A percentile compares a stretch with the other conserved stretches of the same genome.
phyloP scores from a whole-genome alignment of 2,329 filamentous ascomycete genomes.

The Rutstroemia sp. region DNA sequence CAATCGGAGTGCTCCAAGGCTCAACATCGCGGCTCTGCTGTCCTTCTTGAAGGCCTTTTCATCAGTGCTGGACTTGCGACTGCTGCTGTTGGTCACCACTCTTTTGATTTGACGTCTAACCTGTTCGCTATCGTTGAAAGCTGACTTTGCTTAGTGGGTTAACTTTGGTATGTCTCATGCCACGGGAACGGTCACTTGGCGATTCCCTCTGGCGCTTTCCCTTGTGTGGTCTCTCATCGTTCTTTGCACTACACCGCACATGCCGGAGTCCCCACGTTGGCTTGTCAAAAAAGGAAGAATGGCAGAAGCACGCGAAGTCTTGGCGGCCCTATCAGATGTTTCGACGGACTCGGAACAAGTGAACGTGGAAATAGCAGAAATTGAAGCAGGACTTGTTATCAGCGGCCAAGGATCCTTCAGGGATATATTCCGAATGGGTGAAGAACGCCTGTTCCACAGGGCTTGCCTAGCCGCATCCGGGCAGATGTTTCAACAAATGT shows the following conservation, averaged over 20 bases:
- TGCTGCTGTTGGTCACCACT: conserved; percentile 5
- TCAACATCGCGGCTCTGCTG: conserved; percentile 49
- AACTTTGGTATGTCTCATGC: conserved; percentile 48
- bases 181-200: conserved; percentile 45
- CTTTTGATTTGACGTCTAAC: not conserved
- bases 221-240: conserved; percentile 53
- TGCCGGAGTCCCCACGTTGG: conserved; percentile 47
- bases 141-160: conserved; percentile 42
- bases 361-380: conserved; percentile 43
- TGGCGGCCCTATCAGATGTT: conserved; percentile 35
- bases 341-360: conserved; percentile 44
- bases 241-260: conserved; percentile 41
- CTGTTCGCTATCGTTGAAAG: not conserved
- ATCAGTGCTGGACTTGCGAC: conserved; percentile 40
- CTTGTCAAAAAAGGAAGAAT: conserved; percentile 38
- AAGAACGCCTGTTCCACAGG: conserved; percentile 46
- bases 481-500: conserved; percentile 46
- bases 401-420: conserved; percentile 28
- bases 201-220: conserved; percentile 54
- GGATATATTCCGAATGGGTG: conserved; percentile 42
- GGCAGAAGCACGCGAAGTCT: conserved; percentile 37
- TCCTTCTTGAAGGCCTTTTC: conserved; percentile 53
- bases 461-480: conserved; percentile 42
- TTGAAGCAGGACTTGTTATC: conserved; percentile 62
- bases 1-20: conserved; percentile 52